A percentile compares a stretch with the other conserved stretches of the same genome.
Evolutionary conservation across 306 rosid species (phyloP).

Genomic region (Prunus dulcis): DNA sequence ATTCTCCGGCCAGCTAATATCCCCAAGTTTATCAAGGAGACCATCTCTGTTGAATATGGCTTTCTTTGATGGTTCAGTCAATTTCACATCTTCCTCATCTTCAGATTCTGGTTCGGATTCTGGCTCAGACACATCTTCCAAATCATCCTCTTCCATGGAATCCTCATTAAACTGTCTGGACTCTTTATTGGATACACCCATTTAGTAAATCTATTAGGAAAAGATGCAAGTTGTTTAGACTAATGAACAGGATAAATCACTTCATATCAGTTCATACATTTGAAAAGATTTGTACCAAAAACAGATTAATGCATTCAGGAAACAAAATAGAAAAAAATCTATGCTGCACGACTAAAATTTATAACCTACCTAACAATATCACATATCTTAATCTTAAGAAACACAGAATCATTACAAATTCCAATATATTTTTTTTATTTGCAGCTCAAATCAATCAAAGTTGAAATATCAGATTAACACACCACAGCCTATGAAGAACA

Average conservation of each 20-base stretch:
- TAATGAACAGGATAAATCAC: not conserved
- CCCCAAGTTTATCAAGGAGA: conserved; percentile 80
- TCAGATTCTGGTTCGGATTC: conserved; percentile 50
- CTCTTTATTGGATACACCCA: conserved; percentile 37
- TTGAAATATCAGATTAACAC: not conserved
- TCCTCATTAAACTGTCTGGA: conserved; percentile 18
- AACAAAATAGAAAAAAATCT: not conserved
- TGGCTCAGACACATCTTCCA: conserved; percentile 40
- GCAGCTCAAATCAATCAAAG: not conserved
- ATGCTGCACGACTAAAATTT: no score
- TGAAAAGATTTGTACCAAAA: not conserved
- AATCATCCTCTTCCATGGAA: conserved; percentile 23
- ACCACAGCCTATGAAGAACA: not conserved
- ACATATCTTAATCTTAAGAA: not conserved
- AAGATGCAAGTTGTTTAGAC: not conserved
- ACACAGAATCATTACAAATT: not conserved
- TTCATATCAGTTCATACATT: not conserved
- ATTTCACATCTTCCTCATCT: conserved; percentile 51
- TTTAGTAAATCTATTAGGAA: conserved; percentile 35
- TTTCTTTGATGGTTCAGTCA: conserved; percentile 58
- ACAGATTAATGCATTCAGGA: not conserved
- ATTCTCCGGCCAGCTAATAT: conserved; percentile 77
- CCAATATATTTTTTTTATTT: not conserved
- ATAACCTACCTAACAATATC: not conserved
- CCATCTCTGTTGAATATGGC: conserved; percentile 68